Percentiles rank a stretch among this genome's conserved stretches.
Conservation (phyloP, 768 basidiomycete species). For the Lenzites betulinus region DNA sequence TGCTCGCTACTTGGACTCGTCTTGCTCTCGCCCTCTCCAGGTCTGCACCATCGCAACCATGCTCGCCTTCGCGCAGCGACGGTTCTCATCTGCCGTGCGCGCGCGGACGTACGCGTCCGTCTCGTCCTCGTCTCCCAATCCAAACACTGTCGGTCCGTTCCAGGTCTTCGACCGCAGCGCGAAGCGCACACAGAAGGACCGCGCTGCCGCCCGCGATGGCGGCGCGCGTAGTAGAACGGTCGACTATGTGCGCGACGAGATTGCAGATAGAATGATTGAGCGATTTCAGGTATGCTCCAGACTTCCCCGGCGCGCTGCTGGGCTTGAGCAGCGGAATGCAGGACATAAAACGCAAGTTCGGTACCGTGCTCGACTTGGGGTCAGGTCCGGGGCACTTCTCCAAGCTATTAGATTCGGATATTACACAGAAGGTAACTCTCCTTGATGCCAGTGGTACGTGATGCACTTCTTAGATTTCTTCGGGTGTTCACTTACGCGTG, state of each 20-base stretch:
- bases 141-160: constrained; percentile 62
- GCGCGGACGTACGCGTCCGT: constrained; percentile 50
- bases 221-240: constrained; percentile 71
- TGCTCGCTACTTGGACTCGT: background rate
- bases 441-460: constrained; percentile 79
- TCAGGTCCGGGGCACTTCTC: constrained; percentile 93
- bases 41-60: background rate
- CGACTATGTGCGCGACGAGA: constrained; percentile 90
- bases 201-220: constrained; percentile 58
- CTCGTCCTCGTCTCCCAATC: constrained; percentile 45
- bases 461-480: constrained; percentile 2
- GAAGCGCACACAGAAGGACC: constrained; percentile 78
- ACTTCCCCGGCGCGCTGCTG: background rate
- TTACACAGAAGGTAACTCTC: constrained; percentile 75
- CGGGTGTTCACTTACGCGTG: background rate
- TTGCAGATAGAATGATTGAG: constrained; percentile 90
- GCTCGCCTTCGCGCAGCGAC: background rate
- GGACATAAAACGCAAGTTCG: constrained; percentile 91
- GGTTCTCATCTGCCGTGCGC: background rate
- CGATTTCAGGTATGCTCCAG: constrained; percentile 65
- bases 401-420: constrained; percentile 70
- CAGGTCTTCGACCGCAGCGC: constrained; percentile 84
- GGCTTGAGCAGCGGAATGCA: constrained; percentile 33
- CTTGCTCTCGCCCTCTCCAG: background rate
- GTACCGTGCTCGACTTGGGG: constrained; percentile 81